Evolutionary conservation across 768 basidiomycete species (phyloP), one percentile per base, ranked within the genome.

Genomic region (Crepidotus variabilis): DNA sequence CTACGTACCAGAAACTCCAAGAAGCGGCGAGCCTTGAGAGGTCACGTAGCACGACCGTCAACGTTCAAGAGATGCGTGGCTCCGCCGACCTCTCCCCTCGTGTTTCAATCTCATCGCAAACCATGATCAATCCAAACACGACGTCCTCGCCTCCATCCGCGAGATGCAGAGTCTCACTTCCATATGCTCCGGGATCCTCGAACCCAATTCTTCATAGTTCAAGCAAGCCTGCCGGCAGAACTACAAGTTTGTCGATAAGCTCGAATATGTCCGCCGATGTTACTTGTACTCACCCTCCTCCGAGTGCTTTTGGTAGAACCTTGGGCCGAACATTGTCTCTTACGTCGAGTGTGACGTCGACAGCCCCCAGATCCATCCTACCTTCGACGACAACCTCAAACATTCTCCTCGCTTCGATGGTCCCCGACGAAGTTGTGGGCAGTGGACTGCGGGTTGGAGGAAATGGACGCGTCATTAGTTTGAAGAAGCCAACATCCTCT

Each of bases 361-460:
- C 18, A 16, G 39, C 11, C 13, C 39, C 3, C 39, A 43, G 13
- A 43, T 43, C 39, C 14, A 50, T 14, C 14, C 50, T 45, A 13
- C 50, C 55, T 10, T 47, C 55, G 20, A 20, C 43, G 16, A 3
- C 50, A 21, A 34, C 32, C 10, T 2, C 21, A 5, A 48, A 21
- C 9, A 23, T 49, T 23, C 6, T 36, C 13, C 35, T 56, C 8
- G 11, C 50, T 6, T 48, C 55, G 24, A 22, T 50, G 23, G 50
- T 51, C 20, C 55, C 55, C 21, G 50, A 24, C 46, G 50, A 34
- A 2, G 48, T 55, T 11, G 55, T 55, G 1, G 55, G 55, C 14
- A 56, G 55, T 35, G 55, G 55, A 18, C 36, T 56, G 45, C 50
- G 51, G 50, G 55, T 56, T 6, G 55, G 55, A 20, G 55, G 55